These are phyloP conservation scores for Litchi chinensis DNA, from an alignment of 345 rosid genomes.

Conservation along the genomic window DNA sequence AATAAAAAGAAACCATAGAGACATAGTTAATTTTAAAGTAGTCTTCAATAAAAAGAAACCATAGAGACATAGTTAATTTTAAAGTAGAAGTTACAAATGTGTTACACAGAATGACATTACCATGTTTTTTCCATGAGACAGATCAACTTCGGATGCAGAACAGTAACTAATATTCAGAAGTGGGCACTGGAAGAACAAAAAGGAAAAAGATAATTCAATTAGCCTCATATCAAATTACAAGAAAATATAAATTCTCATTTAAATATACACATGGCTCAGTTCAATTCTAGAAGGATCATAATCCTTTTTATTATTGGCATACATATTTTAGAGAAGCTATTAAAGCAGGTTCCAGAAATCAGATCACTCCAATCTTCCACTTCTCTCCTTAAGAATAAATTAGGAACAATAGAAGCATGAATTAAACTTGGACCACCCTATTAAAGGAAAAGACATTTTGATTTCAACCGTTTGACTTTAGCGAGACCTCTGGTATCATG, in stretches of 20 bases:
- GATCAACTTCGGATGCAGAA: conserved; percentile 72
- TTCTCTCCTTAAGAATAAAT: background rate
- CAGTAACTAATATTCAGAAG: conserved; percentile 95
- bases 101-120: conserved; percentile 43
- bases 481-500: background rate
- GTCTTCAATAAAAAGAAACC: conserved; percentile 43
- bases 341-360: conserved; percentile 10
- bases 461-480: conserved; percentile 3
- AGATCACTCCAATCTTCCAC: background rate
- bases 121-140: conserved; percentile 67
- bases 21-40: conserved; percentile 19
- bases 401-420: background rate
- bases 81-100: conserved; percentile 16
- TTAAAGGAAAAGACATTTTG: background rate
- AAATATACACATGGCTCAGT: background rate
- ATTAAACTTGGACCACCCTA: background rate
- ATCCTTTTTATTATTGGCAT: background rate
- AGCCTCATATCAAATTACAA: conserved; percentile 15
- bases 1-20: conserved; percentile 23
- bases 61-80: conserved; percentile 13
- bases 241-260: conserved; percentile 9
- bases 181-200: conserved; percentile 63
- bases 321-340: background rate
- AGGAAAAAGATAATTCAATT: conserved; percentile 19
- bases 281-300: background rate